Evolutionary conservation across 345 rosid genomes (phyloP), one percentile per base, ranked within the genome.

Genomic region (Limnanthes douglasii): DNA sequence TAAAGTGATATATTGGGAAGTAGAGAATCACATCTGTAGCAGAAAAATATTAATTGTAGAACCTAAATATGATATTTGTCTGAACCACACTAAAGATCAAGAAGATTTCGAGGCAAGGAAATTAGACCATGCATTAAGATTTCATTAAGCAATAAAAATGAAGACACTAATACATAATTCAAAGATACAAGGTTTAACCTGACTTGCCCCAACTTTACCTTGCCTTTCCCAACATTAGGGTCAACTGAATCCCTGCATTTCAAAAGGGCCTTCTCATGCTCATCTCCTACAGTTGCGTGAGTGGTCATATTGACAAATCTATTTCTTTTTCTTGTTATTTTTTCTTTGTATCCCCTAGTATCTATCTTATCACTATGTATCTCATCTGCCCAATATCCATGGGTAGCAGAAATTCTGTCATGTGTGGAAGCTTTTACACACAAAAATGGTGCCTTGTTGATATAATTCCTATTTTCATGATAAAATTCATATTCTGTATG

Each of bases 131-230:
- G 48, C 26, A 12, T 13, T 23, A 15, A 44, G 18, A 31, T 11
- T 33, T 49, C 32, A 31, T 31, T 41, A 31, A 40, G 16, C 41
- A 28, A 41, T 23, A 37, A 42, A 42, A 56, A 30, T 9, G 18
- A 30, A 33, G 15, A 50, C 11, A 24, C 21, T 12, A 8, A 21
- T 45, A 37, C 39, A 46, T 35, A 29, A 43, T 50, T 59, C 60
- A 54, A 5, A 25, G 2, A 32, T 31, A 46, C 42, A 60, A 41
- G 48, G 35, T 48, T 31, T 41, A 46, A 37, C 39, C 39, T 46
- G 15, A 44, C 45, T 32, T 59, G 60, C 66, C 49, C 30, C 53
- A 32, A 44, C 56, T 56, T 71, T 69, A 73, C 94, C 94, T 82
- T 69, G 50, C 46, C 59, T 56, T 51, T 61, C 47, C 65, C 59